Conservation (phyloP, 805 yeast genomes). For the Wickerhamiella allomyrinae region DNA sequence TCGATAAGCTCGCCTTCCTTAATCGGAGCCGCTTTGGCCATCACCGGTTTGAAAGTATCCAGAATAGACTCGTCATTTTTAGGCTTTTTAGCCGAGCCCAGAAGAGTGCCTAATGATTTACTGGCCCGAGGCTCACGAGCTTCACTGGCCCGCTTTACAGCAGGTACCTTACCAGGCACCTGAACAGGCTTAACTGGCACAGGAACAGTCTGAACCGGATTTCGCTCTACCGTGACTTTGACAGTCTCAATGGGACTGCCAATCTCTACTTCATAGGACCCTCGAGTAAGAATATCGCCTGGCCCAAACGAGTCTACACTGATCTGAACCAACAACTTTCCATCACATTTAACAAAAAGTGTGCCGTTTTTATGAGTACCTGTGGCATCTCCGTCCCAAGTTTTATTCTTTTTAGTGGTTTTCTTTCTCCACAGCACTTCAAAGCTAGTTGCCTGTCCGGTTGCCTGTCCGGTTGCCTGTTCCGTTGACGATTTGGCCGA, state of each 20-base stretch:
- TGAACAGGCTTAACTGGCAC: no score
- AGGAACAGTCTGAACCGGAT: neutral
- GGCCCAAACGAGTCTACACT: conserved; percentile 12
- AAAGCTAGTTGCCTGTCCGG: no score
- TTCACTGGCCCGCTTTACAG: neutral
- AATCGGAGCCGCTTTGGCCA: neutral
- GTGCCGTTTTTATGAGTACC: conserved; percentile 22
- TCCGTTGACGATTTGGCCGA: no score
- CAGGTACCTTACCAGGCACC: neutral
- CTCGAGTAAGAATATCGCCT: conserved; percentile 36
- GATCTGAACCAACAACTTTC: conserved; percentile 20
- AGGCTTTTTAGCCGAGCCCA: no score
- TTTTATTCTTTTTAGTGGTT: conserved; percentile 65
- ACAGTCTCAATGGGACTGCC: neutral
- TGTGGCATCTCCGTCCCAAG: conserved; percentile 90
- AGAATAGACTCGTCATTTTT: no score
- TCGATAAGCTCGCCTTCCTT: conserved; percentile 20
- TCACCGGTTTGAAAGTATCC: neutral
- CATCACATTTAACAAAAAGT: conserved; percentile 20
- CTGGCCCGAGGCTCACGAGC: no score
- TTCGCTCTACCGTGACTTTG: neutral
- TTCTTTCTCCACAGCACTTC: conserved; percentile 54
- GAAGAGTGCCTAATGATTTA: no score
- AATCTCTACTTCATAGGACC: conserved; percentile 38
- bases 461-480: no score